Evolutionary conservation across 208 protist genomes (phyloP).

Genomic region (Acanthamoeba castellanii): DNA sequence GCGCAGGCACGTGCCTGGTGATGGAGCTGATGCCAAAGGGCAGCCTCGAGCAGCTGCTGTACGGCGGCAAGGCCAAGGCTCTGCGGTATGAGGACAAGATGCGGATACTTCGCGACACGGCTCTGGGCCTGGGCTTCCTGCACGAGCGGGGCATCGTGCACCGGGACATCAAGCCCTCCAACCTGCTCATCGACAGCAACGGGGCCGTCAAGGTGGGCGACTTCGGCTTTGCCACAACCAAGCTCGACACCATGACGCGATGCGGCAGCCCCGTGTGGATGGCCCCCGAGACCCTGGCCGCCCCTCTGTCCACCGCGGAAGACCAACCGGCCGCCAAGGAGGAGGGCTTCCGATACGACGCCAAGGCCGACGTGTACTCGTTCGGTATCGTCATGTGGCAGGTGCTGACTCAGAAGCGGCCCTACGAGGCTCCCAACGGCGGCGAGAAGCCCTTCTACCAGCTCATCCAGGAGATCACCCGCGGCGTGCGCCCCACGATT

Average conservation of each 20-base stretch:
- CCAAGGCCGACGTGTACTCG: background rate
- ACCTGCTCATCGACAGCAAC: background rate
- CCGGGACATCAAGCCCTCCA: slow-evolving; percentile 46
- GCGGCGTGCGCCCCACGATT: background rate
- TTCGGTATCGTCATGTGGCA: slow-evolving; percentile 12
- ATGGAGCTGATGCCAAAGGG: slow-evolving; percentile 82
- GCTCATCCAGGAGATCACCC: background rate
- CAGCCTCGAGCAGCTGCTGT: slow-evolving; percentile 25
- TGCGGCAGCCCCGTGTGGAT: too few species aligned
- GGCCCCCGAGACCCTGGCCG: too few species aligned
- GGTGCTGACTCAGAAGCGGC: background rate
- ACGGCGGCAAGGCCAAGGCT: too few species aligned
- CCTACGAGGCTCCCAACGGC: background rate
- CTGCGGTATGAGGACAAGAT: too few species aligned
- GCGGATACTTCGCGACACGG: slow-evolving; percentile 37
- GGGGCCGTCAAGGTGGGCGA: too few species aligned
- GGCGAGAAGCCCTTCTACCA: background rate
- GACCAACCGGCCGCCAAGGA: background rate
- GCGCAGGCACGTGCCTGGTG: slow-evolving; percentile 83
- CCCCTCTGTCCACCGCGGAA: background rate
- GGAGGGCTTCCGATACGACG: background rate
- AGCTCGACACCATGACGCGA: too few species aligned
- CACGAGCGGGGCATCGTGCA: background rate
- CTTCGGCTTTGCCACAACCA: too few species aligned
- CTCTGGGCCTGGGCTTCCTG: slow-evolving; percentile 57